Evolutionary conservation across 768 basidiomycete species (phyloP).

Genomic region (Pisolithus albus): DNA sequence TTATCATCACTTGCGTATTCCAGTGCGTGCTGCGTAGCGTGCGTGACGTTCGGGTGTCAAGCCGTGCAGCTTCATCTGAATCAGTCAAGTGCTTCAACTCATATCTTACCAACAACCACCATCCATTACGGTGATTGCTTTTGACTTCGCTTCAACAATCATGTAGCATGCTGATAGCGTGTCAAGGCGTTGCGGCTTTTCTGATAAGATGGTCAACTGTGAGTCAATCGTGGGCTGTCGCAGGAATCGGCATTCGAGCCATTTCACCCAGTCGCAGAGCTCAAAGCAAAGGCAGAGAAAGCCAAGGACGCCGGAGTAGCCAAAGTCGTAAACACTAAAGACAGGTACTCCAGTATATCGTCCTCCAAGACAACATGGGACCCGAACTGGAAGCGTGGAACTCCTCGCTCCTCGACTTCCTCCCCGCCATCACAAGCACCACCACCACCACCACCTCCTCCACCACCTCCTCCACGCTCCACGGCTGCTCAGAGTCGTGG

Average conservation of each 20-base stretch:
- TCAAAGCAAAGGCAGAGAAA: constrained; percentile 58
- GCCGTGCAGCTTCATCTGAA: too few species aligned
- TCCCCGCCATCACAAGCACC: constrained; percentile 14
- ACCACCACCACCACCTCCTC: constrained; percentile 15
- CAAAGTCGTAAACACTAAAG: constrained; percentile 48
- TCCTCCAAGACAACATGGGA: constrained; percentile 62
- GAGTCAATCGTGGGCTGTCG: constrained; percentile 8
- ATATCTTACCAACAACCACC: too few species aligned
- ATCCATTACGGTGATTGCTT: too few species aligned
- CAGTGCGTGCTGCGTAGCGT: neutral
- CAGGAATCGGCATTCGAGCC: neutral
- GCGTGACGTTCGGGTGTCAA: neutral
- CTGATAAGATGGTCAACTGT: constrained; percentile 24
- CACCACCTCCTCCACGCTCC: constrained; percentile 24
- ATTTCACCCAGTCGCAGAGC: constrained; percentile 45
- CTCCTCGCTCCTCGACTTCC: constrained; percentile 13
- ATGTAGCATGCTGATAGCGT: too few species aligned
- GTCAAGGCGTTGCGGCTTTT: neutral
- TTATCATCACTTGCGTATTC: neutral
- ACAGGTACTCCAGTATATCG: constrained; percentile 49
- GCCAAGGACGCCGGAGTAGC: constrained; percentile 51
- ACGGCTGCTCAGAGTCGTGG: neutral
- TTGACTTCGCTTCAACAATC: too few species aligned
- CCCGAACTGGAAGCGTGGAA: constrained; percentile 39
- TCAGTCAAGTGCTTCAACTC: too few species aligned